phyloP scores from a whole-genome alignment of 1,284 basidiomycete species.

The Moniliella sp. region DNA sequence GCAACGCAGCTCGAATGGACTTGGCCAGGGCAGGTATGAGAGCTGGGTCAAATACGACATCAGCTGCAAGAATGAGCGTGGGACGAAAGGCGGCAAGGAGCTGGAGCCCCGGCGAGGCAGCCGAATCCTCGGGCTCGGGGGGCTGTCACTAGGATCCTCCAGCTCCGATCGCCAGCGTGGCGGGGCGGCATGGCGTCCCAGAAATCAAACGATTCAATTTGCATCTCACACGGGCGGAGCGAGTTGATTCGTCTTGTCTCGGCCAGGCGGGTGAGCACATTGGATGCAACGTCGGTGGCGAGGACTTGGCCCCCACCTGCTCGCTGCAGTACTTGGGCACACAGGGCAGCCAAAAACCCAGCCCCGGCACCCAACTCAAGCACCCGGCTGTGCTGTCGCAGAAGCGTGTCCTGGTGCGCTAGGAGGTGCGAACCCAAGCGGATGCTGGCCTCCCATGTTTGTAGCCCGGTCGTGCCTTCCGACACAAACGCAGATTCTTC shows the following conservation, averaged over 20 bases:
- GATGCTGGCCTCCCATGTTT: slow-evolving; percentile 7
- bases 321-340: not conserved
- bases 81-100: not conserved
- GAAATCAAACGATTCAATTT: too few species aligned
- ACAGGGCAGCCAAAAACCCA: not conserved
- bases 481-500: slow-evolving; percentile 8
- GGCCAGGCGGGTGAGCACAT: not conserved
- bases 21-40: not conserved
- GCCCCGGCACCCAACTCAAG: not conserved
- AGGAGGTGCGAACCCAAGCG: slow-evolving; percentile 7
- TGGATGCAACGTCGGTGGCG: not conserved
- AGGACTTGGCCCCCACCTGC: not conserved
- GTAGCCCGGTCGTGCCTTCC: slow-evolving; percentile 8
- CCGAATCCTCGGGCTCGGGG: too few species aligned
- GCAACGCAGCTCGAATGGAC: not conserved
- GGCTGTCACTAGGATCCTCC: too few species aligned
- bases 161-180: too few species aligned
- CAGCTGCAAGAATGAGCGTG: not conserved
- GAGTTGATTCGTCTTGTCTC: not conserved
- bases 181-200: too few species aligned
- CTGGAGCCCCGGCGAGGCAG: too few species aligned
- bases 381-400: not conserved
- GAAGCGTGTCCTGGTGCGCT: not conserved
- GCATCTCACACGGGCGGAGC: too few species aligned
- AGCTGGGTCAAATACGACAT: not conserved